phyloP scores from a whole-genome alignment of 1,284 basidiomycete species.

The Rhodotorula glutinis region DNA sequence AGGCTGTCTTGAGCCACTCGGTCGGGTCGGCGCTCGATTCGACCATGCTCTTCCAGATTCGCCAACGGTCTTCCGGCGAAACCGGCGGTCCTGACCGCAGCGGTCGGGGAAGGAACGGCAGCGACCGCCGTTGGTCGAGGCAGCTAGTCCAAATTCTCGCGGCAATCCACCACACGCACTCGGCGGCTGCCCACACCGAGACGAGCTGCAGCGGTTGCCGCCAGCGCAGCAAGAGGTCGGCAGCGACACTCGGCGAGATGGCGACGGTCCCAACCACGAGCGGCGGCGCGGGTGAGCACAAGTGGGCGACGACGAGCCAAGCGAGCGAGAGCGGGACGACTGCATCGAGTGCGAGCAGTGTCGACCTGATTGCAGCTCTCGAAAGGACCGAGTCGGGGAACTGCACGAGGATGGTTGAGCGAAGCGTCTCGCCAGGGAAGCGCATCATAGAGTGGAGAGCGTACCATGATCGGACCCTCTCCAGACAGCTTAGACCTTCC shows the following conservation, averaged over 20 bases:
- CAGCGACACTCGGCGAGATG: constrained; percentile 6
- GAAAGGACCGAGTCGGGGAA: constrained; percentile 12
- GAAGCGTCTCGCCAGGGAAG: too few species aligned
- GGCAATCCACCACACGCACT: constrained; percentile 13
- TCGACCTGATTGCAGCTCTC: neutral
- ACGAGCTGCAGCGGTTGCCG: neutral
- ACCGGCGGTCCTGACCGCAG: constrained; percentile 3
- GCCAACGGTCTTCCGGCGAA: constrained; percentile 29
- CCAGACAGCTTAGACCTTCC: too few species aligned
- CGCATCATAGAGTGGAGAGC: too few species aligned
- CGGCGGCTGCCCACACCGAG: constrained; percentile 12
- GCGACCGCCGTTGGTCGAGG: constrained; percentile 8
- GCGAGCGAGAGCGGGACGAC: constrained; percentile 3
- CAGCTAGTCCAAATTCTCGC: neutral
- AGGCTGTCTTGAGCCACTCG: constrained; percentile 29
- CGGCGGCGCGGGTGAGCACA: constrained; percentile 23
- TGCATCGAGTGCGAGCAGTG: constrained; percentile 13
- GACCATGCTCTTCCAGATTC: constrained; percentile 27
- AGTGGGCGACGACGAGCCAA: constrained; percentile 8
- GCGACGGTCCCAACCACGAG: constrained; percentile 12
- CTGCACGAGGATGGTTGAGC: constrained; percentile 6
- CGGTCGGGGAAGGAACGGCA: constrained; percentile 4
- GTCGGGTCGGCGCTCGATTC: constrained; percentile 22
- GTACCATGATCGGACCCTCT: constrained; percentile 1
- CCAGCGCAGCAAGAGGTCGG: constrained; percentile 16